These are phyloP conservation scores for Euclidium syriacum DNA, from an alignment of 345 rosid species.

Conservation along the genomic window DNA sequence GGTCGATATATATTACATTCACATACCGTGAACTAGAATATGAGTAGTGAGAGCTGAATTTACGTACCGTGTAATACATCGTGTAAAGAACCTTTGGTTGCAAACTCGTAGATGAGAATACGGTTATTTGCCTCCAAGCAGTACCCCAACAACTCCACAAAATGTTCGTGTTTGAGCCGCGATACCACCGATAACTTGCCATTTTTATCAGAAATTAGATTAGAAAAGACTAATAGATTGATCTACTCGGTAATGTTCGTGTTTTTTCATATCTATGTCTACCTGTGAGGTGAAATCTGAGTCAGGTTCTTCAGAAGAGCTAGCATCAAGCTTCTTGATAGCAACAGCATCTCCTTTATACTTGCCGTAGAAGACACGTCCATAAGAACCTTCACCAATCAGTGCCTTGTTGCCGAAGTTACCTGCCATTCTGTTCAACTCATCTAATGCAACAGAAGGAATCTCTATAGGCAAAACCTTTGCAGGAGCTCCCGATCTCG, in stretches of 20 bases:
- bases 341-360: slow-evolving; percentile 53
- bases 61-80: slow-evolving; percentile 79
- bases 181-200: slow-evolving; percentile 80
- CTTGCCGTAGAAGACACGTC: slow-evolving; percentile 77
- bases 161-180: slow-evolving; percentile 78
- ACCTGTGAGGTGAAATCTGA: slow-evolving; percentile 87
- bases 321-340: slow-evolving; percentile 82
- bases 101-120: slow-evolving; percentile 69
- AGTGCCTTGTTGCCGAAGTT: slow-evolving; percentile 81
- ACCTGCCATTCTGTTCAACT: slow-evolving; percentile 51
- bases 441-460: slow-evolving; percentile 60
- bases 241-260: neutral
- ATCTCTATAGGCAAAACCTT: slow-evolving; percentile 74
- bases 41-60: neutral
- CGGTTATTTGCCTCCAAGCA: slow-evolving; percentile 72
- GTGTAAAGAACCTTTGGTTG: slow-evolving; percentile 83
- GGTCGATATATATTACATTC: neutral
- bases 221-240: neutral
- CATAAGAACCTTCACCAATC: slow-evolving; percentile 98
- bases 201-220: neutral
- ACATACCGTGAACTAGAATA: neutral
- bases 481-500: slow-evolving; percentile 68
- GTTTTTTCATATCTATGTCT: neutral
- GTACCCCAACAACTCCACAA: slow-evolving; percentile 80
- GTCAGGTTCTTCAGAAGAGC: slow-evolving; percentile 76